A percentile compares a stretch with the other conserved stretches of the same genome.
phyloP scores from a whole-genome alignment of 2,329 filamentous ascomycete species.

The Zasmidium angulare region DNA sequence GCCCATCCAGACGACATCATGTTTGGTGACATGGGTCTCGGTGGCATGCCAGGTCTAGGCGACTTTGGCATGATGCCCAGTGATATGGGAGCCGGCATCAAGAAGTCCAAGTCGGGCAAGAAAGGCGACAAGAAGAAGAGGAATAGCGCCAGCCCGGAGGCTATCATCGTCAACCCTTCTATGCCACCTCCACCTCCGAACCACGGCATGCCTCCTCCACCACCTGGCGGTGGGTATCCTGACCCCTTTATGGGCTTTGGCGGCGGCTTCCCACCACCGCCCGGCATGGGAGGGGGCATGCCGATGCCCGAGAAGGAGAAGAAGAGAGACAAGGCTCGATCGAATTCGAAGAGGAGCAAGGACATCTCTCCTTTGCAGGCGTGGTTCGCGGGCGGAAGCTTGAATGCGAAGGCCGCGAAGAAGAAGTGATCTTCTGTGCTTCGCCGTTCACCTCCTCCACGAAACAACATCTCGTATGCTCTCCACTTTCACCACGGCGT shows the following conservation, averaged over 20 bases:
- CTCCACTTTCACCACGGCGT: not conserved
- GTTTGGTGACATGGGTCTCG: constrained; percentile 17
- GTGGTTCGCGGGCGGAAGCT: constrained; percentile 30
- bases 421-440: constrained; percentile 4
- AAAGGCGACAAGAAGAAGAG: constrained; percentile 19
- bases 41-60: constrained; percentile 4
- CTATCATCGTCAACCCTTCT: constrained; percentile 12
- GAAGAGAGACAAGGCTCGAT: constrained; percentile 14
- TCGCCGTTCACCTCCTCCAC: too few species aligned
- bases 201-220: constrained; percentile 17
- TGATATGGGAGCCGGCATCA: constrained; percentile 10
- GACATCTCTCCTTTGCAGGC: constrained; percentile 27
- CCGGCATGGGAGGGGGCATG: constrained; percentile 12
- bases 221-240: constrained; percentile 10
- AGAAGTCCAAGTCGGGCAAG: constrained; percentile 14
- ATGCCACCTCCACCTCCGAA: not conserved
- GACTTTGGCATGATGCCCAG: constrained; percentile 18
- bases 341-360: constrained; percentile 26
- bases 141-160: constrained; percentile 16
- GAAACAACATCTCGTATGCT: too few species aligned
- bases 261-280: constrained; percentile 11
- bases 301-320: not conserved
- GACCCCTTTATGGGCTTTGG: constrained; percentile 18
- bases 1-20: too few species aligned
- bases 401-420: constrained; percentile 17